Percentiles rank a stretch among this genome's conserved stretches.
These are phyloP conservation scores for Venturia oleaginea DNA, from an alignment of 2,329 filamentous ascomycete genomes.

Conservation along the genomic window DNA sequence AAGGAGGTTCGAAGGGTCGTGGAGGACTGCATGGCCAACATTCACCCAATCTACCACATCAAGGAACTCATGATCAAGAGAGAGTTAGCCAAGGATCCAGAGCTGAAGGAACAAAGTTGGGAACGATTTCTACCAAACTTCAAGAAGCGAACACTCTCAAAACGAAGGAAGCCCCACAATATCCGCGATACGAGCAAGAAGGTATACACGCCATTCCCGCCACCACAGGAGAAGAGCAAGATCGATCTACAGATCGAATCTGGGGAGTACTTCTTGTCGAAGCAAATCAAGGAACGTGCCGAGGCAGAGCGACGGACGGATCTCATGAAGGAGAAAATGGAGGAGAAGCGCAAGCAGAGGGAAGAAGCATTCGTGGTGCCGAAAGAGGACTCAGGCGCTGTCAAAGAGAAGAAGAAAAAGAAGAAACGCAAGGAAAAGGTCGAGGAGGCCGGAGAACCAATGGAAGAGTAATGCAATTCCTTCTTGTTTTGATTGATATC, in stretches of 20 bases:
- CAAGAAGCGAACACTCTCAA: constrained; percentile 84
- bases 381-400: constrained; percentile 55
- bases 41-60: constrained; percentile 85
- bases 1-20: constrained; percentile 87
- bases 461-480: not conserved
- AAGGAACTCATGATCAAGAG: constrained; percentile 94
- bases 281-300: constrained; percentile 82
- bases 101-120: constrained; percentile 82
- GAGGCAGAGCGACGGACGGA: constrained; percentile 72
- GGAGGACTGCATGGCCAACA: constrained; percentile 93
- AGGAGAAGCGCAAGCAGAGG: constrained; percentile 76
- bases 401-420: constrained; percentile 36
- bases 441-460: constrained; percentile 18
- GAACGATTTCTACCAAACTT: constrained; percentile 95
- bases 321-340: constrained; percentile 78
- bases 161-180: constrained; percentile 70
- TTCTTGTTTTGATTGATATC: not conserved
- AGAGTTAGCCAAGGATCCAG: constrained; percentile 82
- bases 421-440: constrained; percentile 40
- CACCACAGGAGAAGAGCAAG: constrained; percentile 97
- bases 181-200: constrained; percentile 93
- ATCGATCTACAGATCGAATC: constrained; percentile 95
- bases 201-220: constrained; percentile 93
- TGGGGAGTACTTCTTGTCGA: constrained; percentile 92
- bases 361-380: constrained; percentile 82